Evolutionary conservation across 2,329 filamentous ascomycete genomes (phyloP).

Genomic region (Diaporthe sp.): DNA sequence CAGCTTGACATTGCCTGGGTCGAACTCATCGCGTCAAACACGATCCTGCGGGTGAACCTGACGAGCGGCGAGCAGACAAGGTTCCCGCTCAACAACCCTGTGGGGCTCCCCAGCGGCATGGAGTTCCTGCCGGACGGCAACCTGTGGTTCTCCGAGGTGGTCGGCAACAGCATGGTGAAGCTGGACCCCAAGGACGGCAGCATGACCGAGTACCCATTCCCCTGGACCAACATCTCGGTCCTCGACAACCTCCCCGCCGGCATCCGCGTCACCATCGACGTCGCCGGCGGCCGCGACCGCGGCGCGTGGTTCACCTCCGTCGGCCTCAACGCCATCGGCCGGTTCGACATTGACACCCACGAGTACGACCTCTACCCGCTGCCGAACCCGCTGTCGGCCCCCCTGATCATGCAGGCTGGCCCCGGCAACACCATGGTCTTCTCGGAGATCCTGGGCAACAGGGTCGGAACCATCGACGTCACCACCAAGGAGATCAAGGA

Average conservation of each 20-base stretch:
- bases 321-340: constrained; percentile 24
- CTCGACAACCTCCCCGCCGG: constrained; percentile 13
- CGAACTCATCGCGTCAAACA: constrained; percentile 26
- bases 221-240: constrained; percentile 18
- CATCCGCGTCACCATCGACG: constrained; percentile 23
- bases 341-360: constrained; percentile 13
- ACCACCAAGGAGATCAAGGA: constrained; percentile 23
- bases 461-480: constrained; percentile 26
- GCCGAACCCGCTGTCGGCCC: constrained; percentile 19
- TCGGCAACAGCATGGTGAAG: constrained; percentile 29
- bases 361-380: constrained; percentile 2
- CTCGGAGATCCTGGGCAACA: constrained; percentile 22
- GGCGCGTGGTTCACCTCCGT: constrained; percentile 26
- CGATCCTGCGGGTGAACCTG: constrained; percentile 20
- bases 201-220: constrained; percentile 29
- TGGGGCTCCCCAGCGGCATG: constrained; percentile 24
- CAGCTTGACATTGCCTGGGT: constrained; percentile 16
- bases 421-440: constrained; percentile 26
- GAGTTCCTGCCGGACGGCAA: constrained; percentile 27
- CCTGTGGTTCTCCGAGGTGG: constrained; percentile 25
- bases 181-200: constrained; percentile 22
- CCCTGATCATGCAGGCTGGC: constrained; percentile 11
- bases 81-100: constrained; percentile 11
- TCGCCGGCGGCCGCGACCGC: constrained; percentile 14
- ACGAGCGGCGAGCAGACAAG: constrained; percentile 26